These are phyloP conservation scores for Colletotrichum costaricense DNA, from an alignment of 2,329 filamentous ascomycete species.

Conservation along the genomic window DNA sequence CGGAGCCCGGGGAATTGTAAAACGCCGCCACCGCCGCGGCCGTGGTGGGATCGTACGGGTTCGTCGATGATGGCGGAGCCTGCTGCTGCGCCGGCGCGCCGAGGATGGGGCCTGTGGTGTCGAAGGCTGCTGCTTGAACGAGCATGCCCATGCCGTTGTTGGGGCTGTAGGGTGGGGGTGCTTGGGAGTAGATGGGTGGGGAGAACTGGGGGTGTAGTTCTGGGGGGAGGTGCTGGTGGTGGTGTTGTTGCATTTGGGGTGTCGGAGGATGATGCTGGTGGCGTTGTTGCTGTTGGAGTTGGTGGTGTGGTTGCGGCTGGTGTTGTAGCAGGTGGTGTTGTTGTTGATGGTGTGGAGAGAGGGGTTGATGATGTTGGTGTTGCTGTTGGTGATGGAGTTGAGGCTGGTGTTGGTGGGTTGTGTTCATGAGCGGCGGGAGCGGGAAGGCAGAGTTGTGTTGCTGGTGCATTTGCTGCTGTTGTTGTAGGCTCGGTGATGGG, in stretches of 20 bases:
- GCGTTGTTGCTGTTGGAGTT: slow-evolving; percentile 27
- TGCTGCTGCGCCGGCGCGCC: not conserved
- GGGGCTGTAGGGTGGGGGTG: slow-evolving; percentile 37
- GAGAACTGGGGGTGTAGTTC: slow-evolving; percentile 33
- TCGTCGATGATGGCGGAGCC: slow-evolving; percentile 13
- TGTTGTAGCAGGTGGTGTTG: slow-evolving; percentile 20
- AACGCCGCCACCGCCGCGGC: slow-evolving; percentile 17
- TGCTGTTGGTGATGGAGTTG: slow-evolving; percentile 13
- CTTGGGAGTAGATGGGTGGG: slow-evolving; percentile 36
- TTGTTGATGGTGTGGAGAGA: not conserved
- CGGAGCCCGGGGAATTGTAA: slow-evolving; percentile 36
- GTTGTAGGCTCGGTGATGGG: slow-evolving; percentile 22
- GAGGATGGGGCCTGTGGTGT: slow-evolving; percentile 42
- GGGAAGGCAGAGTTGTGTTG: slow-evolving; percentile 23
- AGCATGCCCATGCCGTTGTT: slow-evolving; percentile 54
- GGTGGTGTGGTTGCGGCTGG: not conserved
- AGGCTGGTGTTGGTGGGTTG: slow-evolving; percentile 11
- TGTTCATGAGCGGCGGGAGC: slow-evolving; percentile 19
- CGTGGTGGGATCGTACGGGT: slow-evolving; percentile 39
- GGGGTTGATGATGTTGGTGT: slow-evolving; percentile 9
- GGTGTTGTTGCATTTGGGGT: slow-evolving; percentile 33
- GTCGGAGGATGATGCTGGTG: slow-evolving; percentile 2
- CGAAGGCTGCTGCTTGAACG: slow-evolving; percentile 51
- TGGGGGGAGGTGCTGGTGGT: not conserved
- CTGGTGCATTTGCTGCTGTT: slow-evolving; percentile 8